phyloP scores from a whole-genome alignment of 1,139 yeast genomes.

The Yamadazyma sp. region DNA sequence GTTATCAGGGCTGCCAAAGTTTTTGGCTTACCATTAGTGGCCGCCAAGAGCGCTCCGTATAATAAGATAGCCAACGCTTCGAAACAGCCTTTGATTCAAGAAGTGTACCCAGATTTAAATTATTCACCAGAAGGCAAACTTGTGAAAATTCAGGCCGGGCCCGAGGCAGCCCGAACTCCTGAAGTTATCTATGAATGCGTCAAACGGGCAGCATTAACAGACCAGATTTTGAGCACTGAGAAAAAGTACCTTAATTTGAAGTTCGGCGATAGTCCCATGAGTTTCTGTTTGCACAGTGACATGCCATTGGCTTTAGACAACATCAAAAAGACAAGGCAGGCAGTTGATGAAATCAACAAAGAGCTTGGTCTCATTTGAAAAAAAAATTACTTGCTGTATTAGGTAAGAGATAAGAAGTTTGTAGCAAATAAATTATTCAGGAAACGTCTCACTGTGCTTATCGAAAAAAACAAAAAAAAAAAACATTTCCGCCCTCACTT shows the following conservation, averaged over 20 bases:
- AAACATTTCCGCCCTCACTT: too few species aligned
- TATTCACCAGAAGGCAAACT: constrained; percentile 30
- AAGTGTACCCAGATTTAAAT: constrained; percentile 35
- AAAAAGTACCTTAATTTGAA: constrained; percentile 21
- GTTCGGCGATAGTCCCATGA: constrained; percentile 27
- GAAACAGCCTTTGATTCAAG: constrained; percentile 45
- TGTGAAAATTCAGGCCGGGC: constrained; percentile 23
- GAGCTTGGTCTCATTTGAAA: not conserved
- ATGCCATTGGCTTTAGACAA: constrained; percentile 37
- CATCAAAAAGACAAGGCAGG: constrained; percentile 29
- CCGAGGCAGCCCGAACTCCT: constrained; percentile 25
- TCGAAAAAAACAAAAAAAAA: too few species aligned
- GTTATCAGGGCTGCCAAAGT: constrained; percentile 34
- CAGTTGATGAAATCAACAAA: constrained; percentile 25
- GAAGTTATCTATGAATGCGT: constrained; percentile 27
- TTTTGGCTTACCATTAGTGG: constrained; percentile 61
- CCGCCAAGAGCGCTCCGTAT: constrained; percentile 76
- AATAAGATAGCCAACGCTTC: constrained; percentile 67
- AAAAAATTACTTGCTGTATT: not conserved
- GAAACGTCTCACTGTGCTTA: too few species aligned
- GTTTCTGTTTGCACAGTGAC: constrained; percentile 37
- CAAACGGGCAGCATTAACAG: constrained; percentile 22
- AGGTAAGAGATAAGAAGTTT: not conserved
- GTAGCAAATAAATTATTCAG: not conserved
- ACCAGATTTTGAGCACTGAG: constrained; percentile 20